Evolutionary conservation across 164 flowering plant species (phyloP).

Genomic region (Vitis rupestris): DNA sequence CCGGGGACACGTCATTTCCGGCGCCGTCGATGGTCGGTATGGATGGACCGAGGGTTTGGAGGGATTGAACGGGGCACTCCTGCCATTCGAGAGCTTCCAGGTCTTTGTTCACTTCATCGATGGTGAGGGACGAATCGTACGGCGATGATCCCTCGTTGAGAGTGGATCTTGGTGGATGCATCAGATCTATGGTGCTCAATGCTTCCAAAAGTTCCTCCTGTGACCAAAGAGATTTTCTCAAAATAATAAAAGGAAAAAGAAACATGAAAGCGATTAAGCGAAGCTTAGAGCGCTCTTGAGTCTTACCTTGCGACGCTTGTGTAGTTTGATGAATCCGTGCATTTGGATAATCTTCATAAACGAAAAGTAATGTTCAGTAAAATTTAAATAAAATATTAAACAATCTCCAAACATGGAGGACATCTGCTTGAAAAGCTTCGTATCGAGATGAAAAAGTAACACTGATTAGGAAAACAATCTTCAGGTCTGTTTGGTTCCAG

Average conservation of each 20-base stretch:
- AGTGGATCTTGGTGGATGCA: slow-evolving; percentile 18
- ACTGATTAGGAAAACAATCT: no score
- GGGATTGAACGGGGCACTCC: slow-evolving; percentile 18
- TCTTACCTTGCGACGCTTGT: slow-evolving; percentile 9
- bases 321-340: slow-evolving; percentile 21
- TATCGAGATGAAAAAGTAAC: no score
- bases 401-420: no score
- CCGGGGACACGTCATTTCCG: neutral
- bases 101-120: slow-evolving; percentile 18
- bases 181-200: neutral
- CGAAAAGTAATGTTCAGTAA: no score
- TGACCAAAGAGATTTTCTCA: neutral
- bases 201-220: slow-evolving; percentile 14
- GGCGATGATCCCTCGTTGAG: slow-evolving; percentile 14
- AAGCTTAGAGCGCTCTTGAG: no score
- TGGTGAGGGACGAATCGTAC: slow-evolving; percentile 9
- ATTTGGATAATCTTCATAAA: slow-evolving; percentile 15
- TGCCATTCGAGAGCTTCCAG: slow-evolving; percentile 19
- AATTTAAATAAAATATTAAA: neutral
- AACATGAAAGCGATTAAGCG: no score
- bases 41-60: slow-evolving; percentile 6
- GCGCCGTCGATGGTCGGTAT: neutral
- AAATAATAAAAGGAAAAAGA: neutral
- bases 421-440: no score
- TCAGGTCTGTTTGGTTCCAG: no score